These are phyloP conservation scores for Ailanthus altissimus DNA, from an alignment of 345 rosid genomes.

Conservation along the genomic window DNA sequence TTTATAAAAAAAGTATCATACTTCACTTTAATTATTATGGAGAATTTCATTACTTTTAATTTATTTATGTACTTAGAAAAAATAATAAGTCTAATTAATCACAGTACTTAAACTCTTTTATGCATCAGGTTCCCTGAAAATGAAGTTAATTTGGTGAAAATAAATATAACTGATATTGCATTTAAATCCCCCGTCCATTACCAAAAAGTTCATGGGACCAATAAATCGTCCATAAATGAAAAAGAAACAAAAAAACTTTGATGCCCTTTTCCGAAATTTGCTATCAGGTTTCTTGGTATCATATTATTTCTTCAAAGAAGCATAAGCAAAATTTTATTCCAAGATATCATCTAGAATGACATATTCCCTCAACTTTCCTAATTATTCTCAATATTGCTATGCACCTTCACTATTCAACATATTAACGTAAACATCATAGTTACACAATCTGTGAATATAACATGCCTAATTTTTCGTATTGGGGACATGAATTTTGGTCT, in stretches of 20 bases:
- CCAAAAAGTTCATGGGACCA: neutral
- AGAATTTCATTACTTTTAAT: neutral
- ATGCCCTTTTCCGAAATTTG: neutral
- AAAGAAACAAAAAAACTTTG: neutral
- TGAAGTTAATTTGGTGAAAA: neutral
- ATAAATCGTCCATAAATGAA: neutral
- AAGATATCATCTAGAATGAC: neutral
- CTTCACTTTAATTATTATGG: neutral
- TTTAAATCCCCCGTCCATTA: neutral
- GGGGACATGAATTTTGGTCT: neutral
- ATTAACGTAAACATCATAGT: neutral
- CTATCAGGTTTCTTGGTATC: neutral
- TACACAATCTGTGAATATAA: neutral
- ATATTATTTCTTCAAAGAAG: neutral
- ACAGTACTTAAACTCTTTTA: neutral
- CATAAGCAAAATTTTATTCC: neutral
- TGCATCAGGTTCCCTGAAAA: neutral
- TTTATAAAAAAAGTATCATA: no score
- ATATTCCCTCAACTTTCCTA: constrained; percentile 5
- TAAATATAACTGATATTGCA: no score
- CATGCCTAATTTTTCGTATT: neutral
- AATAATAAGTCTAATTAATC: no score
- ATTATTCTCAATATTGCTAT: constrained; percentile 6
- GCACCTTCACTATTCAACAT: neutral
- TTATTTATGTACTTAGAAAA: no score